A percentile compares a stretch with the other conserved stretches of the same genome.
Conservation (phyloP, 129 eudicot species). For the Arctium minus region DNA sequence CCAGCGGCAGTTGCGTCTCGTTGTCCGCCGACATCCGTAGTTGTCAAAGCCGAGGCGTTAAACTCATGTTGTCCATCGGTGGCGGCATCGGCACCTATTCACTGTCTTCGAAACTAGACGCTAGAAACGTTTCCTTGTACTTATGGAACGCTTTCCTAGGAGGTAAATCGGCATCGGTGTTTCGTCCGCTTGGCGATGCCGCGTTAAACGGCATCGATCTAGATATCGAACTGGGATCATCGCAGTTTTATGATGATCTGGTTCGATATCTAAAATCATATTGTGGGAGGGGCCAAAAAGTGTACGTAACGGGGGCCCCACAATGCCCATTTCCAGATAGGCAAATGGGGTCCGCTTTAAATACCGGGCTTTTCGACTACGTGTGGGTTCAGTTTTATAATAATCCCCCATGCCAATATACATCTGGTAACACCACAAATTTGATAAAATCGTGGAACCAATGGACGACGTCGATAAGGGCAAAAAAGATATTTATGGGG, state of each 20-base stretch:
- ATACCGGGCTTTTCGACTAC: conserved; percentile 46
- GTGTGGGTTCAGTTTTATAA: conserved; percentile 86
- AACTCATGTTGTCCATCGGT: conserved; percentile 70
- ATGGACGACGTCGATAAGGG: conserved; percentile 42
- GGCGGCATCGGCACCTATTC: conserved; percentile 62
- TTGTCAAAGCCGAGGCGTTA: conserved; percentile 56
- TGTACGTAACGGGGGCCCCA: conserved; percentile 56
- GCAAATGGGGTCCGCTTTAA: conserved; percentile 38
- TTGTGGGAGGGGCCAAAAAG: conserved; percentile 9
- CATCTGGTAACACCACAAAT: conserved; percentile 28
- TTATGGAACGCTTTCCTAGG: conserved; percentile 70
- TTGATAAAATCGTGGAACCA: conserved; percentile 47
- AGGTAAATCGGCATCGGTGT: conserved; percentile 40
- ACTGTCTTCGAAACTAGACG: conserved; percentile 50
- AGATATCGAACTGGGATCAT: conserved; percentile 57
- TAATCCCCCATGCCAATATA: conserved; percentile 58
- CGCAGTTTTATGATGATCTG: conserved; percentile 40
- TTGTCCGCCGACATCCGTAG: conserved; percentile 31
- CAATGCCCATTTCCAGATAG: conserved; percentile 53
- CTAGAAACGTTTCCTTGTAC: conserved; percentile 45
- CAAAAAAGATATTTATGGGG: conserved; percentile 53
- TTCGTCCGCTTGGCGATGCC: conserved; percentile 64
- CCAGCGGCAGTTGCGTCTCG: conserved; percentile 35
- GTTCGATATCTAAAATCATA: conserved; percentile 36
- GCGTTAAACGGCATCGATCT: conserved; percentile 70